Evolutionary conservation across 805 yeast species (phyloP), one percentile per base, ranked within the genome.

Genomic region (Phaffomyces thermotolerans): DNA sequence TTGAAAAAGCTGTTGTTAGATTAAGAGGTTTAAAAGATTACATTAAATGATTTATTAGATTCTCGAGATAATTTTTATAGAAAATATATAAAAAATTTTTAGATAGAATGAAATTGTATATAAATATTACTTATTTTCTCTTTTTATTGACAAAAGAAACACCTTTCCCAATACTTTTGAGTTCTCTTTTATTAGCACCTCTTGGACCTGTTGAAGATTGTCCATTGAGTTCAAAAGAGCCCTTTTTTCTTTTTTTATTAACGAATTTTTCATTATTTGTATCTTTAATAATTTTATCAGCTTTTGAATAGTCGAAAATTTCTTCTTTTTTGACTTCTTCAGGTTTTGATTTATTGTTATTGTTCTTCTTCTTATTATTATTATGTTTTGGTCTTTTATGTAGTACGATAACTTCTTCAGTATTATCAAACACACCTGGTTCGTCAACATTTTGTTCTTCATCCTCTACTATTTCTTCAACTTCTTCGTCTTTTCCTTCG

Each of bases 1-100:
- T 93, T 51, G 81, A 78, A 52, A 87, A 83, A 52, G 97, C 98
- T 1, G 95, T 82, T 20, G 75, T 68, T 47, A 79, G 89, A 64
- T 74, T 93, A 52, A 69, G 75, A 55, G 77, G 76, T 34, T 73
- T 91, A 56, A 83, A 82, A 66, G 65, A 83, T 40, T 88, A 80
- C 58, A 68, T 82, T 42, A 60, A 60, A 38, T 18, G n/a, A 13
- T 10, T n/a, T n/a, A n/a, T n/a, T 24, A 30, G 3, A 17, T 27
- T 38, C 14, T 6, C 29, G 13, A 29, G 31, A 29, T 29, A 29
- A 12, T 29, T n/a, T n/a, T n/a, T 29, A 29, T 31, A 31, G 34
- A 15, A 27, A 10, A 27, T 31, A 31, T 15, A 31, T 3, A 31
- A n/a, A 15, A 17, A 31, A n/a, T n/a, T 31, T 31, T 12, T 25